Conservation (phyloP, 306 rosid genomes). For the Trichosanthes truncata region DNA sequence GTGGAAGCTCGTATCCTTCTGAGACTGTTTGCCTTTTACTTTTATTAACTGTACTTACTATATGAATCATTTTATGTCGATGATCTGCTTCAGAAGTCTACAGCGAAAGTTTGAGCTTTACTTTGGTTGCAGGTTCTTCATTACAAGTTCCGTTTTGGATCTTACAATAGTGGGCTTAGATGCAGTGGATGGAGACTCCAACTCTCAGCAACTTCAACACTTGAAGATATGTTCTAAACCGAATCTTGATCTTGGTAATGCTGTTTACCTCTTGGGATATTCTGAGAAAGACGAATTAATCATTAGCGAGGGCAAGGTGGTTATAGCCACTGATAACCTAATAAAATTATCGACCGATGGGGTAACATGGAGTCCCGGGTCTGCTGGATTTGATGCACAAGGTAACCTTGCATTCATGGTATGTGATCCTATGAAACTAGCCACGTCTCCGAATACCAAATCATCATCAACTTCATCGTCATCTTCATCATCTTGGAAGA, state of each 20-base stretch:
- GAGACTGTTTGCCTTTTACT: background rate
- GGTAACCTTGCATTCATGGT: constrained; percentile 97
- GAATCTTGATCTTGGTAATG: constrained; percentile 76
- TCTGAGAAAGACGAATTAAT: constrained; percentile 61
- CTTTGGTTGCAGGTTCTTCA: constrained; percentile 79
- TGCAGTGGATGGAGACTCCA: constrained; percentile 72
- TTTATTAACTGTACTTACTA: background rate
- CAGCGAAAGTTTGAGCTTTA: background rate
- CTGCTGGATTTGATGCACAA: constrained; percentile 87
- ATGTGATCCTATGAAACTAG: constrained; percentile 96
- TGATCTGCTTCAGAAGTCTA: background rate
- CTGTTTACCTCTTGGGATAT: constrained; percentile 80
- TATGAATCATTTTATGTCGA: background rate
- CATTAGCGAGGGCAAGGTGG: constrained; percentile 90
- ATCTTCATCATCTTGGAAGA: constrained; percentile 73
- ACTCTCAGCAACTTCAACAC: constrained; percentile 54
- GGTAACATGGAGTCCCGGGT: constrained; percentile 72
- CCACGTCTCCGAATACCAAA: constrained; percentile 83
- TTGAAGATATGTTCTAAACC: constrained; percentile 77
- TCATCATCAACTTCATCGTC: constrained; percentile 78
- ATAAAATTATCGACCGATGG: constrained; percentile 88
- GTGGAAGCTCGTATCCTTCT: background rate
- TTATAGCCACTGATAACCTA: constrained; percentile 92
- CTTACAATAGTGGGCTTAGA: constrained; percentile 96
- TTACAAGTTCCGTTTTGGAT: constrained; percentile 90